Percentiles rank a stretch among this genome's conserved stretches.
These are phyloP conservation scores for Sphagnum magellanicum DNA, from an alignment of 228 moss, liverwort and hornwort species.

Conservation along the genomic window DNA sequence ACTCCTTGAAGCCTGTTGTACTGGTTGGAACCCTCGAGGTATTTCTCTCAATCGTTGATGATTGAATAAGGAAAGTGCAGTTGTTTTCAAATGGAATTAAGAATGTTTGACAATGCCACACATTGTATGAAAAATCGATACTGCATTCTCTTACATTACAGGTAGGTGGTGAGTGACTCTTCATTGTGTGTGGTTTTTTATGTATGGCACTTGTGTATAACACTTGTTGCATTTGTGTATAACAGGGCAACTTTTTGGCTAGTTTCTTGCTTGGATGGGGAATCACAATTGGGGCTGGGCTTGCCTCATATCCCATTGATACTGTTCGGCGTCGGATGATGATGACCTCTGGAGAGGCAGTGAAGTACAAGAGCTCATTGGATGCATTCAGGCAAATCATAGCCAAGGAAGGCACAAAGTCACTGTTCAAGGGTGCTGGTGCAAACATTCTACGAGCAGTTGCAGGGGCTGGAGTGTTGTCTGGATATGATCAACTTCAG, in stretches of 20 bases:
- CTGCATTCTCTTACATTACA: not conserved
- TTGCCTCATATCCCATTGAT: conserved; percentile 8
- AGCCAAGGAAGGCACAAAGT: conserved; percentile 12
- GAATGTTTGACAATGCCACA: not conserved
- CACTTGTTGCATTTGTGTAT: not conserved
- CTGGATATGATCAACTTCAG: conserved; percentile 16
- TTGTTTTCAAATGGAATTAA: not conserved
- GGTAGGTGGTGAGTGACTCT: not conserved
- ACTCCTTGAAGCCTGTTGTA: conserved; percentile 12
- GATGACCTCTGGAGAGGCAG: conserved; percentile 14
- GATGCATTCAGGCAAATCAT: conserved; percentile 15
- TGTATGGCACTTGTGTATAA: not conserved
- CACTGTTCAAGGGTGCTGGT: conserved; percentile 10
- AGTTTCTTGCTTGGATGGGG: conserved; percentile 14
- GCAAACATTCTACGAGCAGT: conserved; percentile 10
- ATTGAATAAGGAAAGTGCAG: not conserved
- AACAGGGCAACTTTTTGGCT: conserved; percentile 14
- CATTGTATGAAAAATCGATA: not conserved
- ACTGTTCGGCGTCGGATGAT: conserved; percentile 14
- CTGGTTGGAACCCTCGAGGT: conserved; percentile 15
- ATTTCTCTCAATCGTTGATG: not conserved
- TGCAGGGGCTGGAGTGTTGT: conserved; percentile 21
- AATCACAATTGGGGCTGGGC: conserved; percentile 10
- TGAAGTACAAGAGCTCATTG: conserved; percentile 13
- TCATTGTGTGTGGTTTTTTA: not conserved